Evolutionary conservation across 352 stramenopile species (phyloP), one percentile per base, ranked within the genome.

Genomic region (Thalassiosira oceanica): DNA sequence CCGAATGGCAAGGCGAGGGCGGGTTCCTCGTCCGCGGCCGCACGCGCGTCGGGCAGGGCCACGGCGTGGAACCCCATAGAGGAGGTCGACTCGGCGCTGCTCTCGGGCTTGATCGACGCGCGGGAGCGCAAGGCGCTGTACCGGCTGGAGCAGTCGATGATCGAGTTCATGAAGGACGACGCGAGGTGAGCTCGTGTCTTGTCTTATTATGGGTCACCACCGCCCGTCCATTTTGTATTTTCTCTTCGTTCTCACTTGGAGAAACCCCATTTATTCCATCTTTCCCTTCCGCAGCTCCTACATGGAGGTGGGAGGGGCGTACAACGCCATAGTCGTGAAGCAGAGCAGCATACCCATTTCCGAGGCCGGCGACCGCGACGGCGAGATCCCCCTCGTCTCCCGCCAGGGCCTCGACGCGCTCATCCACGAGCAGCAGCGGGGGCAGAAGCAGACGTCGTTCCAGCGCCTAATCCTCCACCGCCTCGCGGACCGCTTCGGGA

Each of bases 401-500:
- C n/a, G 33, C 7, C 11, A 27, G 42, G 20, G 21, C 31, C 8
- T 57, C 10, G 43, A 69, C 13, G 51, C 76, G 37, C 36, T 64
- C 10, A 41, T 60, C 18, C 57, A 48, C 23, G 54, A 70, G 28
- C 58, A 84, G 35, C 61, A 66, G 55, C 35, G 68, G 18, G 69
- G 55, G 36, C n/a, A 76, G 33, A 45, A 61, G 21, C 80, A 88
- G 52, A 90, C 83, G 7, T 78, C 45, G 20, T 88, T 90, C 61
- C 80, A 90, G 43, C 42, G 83, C 49, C 66, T 79, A 7, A 72
- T 85, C 44, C 37, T 97, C 4, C 94, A 98, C 80, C 91, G 94
- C 0, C 83, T 98, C 24, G 94, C 92, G 0, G 92, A 98, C 65
- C 88, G 94, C n/a, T 98, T 95, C 73, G 70, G 74, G 7, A 85